These are phyloP conservation scores for Lipomyces yarrowii DNA, from an alignment of 1,139 yeast species.

Conservation along the genomic window DNA sequence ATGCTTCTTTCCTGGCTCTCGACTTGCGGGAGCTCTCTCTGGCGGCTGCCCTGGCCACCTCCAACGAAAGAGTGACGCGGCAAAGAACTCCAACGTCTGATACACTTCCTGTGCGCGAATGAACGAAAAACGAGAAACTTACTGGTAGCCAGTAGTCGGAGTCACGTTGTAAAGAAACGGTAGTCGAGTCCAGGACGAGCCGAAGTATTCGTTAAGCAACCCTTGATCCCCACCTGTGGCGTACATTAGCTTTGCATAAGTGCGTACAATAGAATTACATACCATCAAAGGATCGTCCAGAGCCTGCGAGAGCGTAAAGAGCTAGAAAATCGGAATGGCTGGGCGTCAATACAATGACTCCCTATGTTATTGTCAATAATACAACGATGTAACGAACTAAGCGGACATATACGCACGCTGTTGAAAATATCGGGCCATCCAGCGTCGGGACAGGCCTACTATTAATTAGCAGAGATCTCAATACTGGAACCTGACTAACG, in stretches of 20 bases:
- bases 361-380: slow-evolving; percentile 46
- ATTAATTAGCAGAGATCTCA: slow-evolving; percentile 1
- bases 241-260: neutral
- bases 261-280: neutral
- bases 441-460: slow-evolving; percentile 83
- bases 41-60: too few relatives aligned
- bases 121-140: slow-evolving; percentile 6
- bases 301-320: slow-evolving; percentile 48
- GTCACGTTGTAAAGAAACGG: slow-evolving; percentile 89
- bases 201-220: slow-evolving; percentile 77
- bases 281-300: slow-evolving; percentile 63
- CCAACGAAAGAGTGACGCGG: too few relatives aligned
- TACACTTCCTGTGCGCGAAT: neutral
- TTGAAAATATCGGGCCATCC: slow-evolving; percentile 98
- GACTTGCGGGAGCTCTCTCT: too few relatives aligned
- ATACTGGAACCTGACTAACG: neutral
- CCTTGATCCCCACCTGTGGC: slow-evolving; percentile 88
- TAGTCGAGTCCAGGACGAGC: slow-evolving; percentile 61
- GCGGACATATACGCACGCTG: slow-evolving; percentile 31
- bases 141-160: slow-evolving; percentile 75
- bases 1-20: too few relatives aligned
- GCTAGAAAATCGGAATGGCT: slow-evolving; percentile 50
- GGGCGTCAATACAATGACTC: slow-evolving; percentile 74
- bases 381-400: neutral
- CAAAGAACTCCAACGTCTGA: neutral